A percentile compares a stretch with the other conserved stretches of the same genome.
These are phyloP conservation scores for Fallopia convolvulus DNA, from an alignment of 148 eudicot species.

Conservation along the genomic window DNA sequence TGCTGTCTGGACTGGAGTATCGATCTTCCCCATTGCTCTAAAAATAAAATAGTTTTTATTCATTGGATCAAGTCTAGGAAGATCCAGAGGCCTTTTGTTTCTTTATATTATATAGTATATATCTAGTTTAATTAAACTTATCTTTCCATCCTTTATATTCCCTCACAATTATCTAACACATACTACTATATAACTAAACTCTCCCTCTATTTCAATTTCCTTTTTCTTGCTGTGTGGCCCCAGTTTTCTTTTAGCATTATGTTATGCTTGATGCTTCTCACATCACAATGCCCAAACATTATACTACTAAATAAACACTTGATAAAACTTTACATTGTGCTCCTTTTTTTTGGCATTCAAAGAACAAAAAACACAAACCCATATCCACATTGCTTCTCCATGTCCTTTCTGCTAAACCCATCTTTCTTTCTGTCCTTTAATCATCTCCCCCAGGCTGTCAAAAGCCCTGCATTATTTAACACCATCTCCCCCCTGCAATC, in stretches of 20 bases:
- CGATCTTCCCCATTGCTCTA: background rate
- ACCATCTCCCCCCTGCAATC: background rate
- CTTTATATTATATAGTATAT: background rate
- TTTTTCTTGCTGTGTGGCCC: background rate
- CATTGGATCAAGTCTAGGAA: background rate
- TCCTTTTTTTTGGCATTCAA: background rate
- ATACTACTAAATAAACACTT: background rate
- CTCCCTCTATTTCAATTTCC: background rate
- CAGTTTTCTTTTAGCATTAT: background rate
- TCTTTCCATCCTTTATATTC: background rate
- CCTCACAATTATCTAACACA: background rate
- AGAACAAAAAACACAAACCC: slow-evolving; percentile 4
- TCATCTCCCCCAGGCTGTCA: slow-evolving; percentile 5
- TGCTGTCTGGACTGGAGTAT: background rate
- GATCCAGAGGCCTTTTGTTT: background rate
- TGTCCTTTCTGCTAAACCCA: slow-evolving; percentile 6
- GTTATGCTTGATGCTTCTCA: background rate
- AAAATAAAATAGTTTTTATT: background rate
- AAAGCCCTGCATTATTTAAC: background rate
- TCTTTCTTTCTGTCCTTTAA: background rate
- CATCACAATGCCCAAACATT: background rate
- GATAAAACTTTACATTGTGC: background rate
- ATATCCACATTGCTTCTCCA: background rate
- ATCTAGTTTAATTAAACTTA: background rate
- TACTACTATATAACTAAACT: background rate